Evolutionary conservation across 257 asterid genomes (phyloP).

Genomic region (Mentha longifolia): DNA sequence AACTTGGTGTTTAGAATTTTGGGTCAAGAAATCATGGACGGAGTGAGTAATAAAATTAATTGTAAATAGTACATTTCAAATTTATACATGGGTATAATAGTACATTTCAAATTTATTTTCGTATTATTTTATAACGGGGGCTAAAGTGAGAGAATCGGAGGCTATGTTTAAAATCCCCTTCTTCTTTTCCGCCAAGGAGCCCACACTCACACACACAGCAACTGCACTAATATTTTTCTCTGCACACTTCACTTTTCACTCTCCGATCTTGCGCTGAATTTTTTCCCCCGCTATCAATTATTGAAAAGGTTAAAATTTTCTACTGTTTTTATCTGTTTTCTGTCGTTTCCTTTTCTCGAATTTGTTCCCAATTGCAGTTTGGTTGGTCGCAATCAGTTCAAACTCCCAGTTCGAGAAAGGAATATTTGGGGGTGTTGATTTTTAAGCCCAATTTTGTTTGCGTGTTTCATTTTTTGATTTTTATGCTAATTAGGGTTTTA

Average conservation of each 20-base stretch:
- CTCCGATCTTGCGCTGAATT: slow-evolving; percentile 31
- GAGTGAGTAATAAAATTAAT: too few relatives aligned
- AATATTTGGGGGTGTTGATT: slow-evolving; percentile 5
- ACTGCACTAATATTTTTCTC: neutral
- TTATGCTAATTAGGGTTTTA: slow-evolving; percentile 43
- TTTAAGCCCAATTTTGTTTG: neutral
- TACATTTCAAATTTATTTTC: too few relatives aligned
- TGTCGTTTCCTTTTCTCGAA: neutral
- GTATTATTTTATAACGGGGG: too few relatives aligned
- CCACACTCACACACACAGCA: slow-evolving; percentile 25
- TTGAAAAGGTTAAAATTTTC: neutral
- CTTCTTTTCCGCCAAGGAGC: slow-evolving; percentile 48
- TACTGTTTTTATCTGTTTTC: slow-evolving; percentile 10
- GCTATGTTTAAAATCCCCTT: too few relatives aligned
- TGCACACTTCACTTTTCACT: slow-evolving; percentile 29
- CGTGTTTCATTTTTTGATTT: neutral
- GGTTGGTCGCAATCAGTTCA: slow-evolving; percentile 5
- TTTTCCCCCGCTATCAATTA: neutral
- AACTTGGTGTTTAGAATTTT: too few relatives aligned
- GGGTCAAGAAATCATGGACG: too few relatives aligned
- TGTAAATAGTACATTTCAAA: too few relatives aligned
- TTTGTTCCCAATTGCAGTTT: neutral
- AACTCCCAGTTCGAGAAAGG: neutral
- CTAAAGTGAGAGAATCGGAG: too few relatives aligned
- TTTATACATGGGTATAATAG: too few relatives aligned